Base-by-base conservation (phyloP, 805 yeast species). In the Myxozyma vanderwaltii region DNA sequence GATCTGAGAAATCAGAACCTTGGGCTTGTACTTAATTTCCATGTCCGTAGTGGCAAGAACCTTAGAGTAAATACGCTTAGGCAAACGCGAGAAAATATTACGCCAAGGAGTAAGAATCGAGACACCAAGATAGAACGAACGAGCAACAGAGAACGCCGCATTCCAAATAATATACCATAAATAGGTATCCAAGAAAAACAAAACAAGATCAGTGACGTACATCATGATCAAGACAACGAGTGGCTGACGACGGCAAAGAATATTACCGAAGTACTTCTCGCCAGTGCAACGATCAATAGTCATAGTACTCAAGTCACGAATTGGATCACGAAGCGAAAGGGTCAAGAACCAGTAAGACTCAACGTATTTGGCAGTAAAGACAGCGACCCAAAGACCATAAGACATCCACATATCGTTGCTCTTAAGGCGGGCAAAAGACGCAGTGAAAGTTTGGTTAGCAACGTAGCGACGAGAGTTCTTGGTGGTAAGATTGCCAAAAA, bases 71-170 rank as follows among this genome's bases (percentile, higher is more conserved):
- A 94, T 90, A 85, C 99, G 90, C 86, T 94, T 94, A 74, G 99
- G 99, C 74, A 94, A 80, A 77, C 99, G 86, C 55, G 97, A 86
- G 81, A 92, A 94, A 69, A 94, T 91, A 75, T 95, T 94, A 84
- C 98, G 89, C 99, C 99, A 94, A 64, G 99, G 99, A 43, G 99
- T 94, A 81, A 91, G 85, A 67, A 94, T 92, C 47, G 99, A 94
- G 70, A 94, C 91, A 87, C 99, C 99, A 76, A 95, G 82, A 82
- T 92, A 94, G 83, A 94, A 94, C 15, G 99, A 94, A 74, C 96
- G 89, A 69, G 96, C 97, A 71, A 94, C 90, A 63, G 98, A 92
- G 84, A 90, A 91, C 68, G 90, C 83, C 76, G 96, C 88, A 83
- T 92, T 94, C 75, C 88, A 86, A 70, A 94, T 80, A 80, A 94